Conservation (phyloP, 2,329 filamentous ascomycete species). For the Ustulina deusta region DNA sequence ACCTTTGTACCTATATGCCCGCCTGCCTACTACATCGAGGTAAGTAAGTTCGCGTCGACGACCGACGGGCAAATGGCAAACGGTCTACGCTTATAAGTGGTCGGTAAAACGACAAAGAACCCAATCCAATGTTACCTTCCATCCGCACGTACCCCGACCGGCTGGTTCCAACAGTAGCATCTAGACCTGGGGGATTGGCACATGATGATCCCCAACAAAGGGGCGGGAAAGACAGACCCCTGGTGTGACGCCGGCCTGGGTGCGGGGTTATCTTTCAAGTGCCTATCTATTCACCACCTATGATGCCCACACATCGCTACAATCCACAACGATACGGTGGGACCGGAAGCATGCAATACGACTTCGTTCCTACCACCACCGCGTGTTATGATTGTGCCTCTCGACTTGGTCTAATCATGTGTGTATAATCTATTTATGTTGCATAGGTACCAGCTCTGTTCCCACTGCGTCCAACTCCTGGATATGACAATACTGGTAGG, state of each 20-base stretch:
- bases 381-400: not conserved
- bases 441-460: not conserved
- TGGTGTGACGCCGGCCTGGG: constrained; percentile 15
- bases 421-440: not conserved
- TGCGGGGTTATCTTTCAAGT: constrained; percentile 28
- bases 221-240: not conserved
- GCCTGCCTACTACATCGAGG: not conserved
- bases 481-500: not conserved
- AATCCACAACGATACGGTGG: constrained; percentile 8
- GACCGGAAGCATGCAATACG: constrained; percentile 3
- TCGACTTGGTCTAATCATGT: not conserved
- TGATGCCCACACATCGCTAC: not conserved
- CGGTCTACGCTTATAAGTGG: not conserved
- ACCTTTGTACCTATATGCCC: not conserved
- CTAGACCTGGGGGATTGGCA: constrained; percentile 21
- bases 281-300: not conserved
- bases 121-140: constrained; percentile 1
- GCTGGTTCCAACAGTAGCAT: constrained; percentile 19
- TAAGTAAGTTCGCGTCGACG: not conserved
- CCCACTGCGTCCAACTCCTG: not conserved
- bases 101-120: not conserved
- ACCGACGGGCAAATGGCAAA: not conserved
- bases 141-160: constrained; percentile 2
- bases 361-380: not conserved
- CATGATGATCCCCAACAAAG: constrained; percentile 18